These are phyloP conservation scores for Aspergillus novofumigatus DNA, from an alignment of 2,329 filamentous ascomycete genomes.

Conservation along the genomic window DNA sequence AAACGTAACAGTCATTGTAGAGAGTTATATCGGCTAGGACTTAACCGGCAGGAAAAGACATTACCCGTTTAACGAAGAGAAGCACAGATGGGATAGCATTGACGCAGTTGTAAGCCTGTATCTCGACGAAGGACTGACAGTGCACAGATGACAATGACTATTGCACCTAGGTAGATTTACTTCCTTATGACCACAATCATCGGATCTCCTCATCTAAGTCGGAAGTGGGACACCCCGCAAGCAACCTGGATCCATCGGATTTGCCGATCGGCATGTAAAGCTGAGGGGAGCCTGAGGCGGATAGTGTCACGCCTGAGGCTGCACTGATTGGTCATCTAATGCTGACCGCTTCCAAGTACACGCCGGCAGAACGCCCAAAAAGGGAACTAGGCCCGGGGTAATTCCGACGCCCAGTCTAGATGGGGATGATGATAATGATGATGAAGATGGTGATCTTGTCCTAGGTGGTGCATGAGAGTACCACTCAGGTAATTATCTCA, in stretches of 20 bases:
- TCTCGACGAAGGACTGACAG: not conserved
- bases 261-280: not conserved
- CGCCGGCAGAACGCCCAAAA: not conserved
- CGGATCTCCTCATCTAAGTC: not conserved
- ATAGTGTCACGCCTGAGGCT: not conserved
- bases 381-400: not conserved
- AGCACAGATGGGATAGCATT: not conserved
- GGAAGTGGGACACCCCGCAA: not conserved
- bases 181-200: not conserved
- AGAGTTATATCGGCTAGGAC: slow-evolving; percentile 4
- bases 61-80: not conserved
- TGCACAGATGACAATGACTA: not conserved
- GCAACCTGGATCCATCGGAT: not conserved
- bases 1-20: not conserved
- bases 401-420: not conserved
- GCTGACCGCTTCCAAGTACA: not conserved
- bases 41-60: not conserved
- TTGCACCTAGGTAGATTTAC: not conserved
- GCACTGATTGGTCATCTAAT: not conserved
- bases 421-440: too few species aligned
- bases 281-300: not conserved
- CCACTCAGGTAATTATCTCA: not conserved
- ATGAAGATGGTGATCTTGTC: too few species aligned
- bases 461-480: too few species aligned
- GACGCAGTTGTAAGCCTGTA: not conserved